Base-by-base conservation (phyloP, 208 protist genomes). In the Phytomonas sp. region DNA sequence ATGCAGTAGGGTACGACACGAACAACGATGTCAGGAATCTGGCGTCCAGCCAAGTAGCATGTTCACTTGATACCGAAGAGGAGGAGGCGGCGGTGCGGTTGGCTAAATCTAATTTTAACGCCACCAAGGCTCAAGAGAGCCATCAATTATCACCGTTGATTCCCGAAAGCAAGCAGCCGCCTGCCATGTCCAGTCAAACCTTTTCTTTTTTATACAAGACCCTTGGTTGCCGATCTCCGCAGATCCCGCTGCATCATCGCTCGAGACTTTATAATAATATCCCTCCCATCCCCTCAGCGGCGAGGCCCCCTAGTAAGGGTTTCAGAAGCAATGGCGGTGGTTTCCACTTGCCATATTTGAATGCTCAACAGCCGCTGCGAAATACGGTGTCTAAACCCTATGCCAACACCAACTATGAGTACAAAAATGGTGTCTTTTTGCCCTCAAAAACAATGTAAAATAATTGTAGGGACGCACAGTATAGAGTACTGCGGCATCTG, bases 361-460 rank as follows among this genome's bases (percentile, higher is more conserved):
- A 2, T 17, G 4, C 40, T 2, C 40, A 20, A 17, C 40, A 15
- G 13, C 9, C 40, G 40, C 40, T 51, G 40, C 40, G 40, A 15
- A 6, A 51, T 51, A 51, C 40, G 13, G 40, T 17, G 13, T 51
- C 40, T 4, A 51, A 51, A 15, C 89, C 86, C n/a, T 94, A 94
- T 72, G 70, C 67, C 0, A 33, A 76, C 30, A 94, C 86, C n/a
- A 68, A 73, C 4, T 94, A 84, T 68, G 74, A 78, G n/a, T 94
- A 85, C 76, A 76, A 62, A 28, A 64, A 76, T 4, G 83, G 83
- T 7, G 76, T 62, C 31, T 91, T 86, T 63, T 62, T 15, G 26
- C 13, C 13, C 6, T 33, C 40, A 51, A 51, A 51, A 6, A 20
- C 9, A 51, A 51, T 4, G 4, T 51, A 51, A 51, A 51, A 17